Conservation (phyloP, 2,329 filamentous ascomycete species). For the Aspergillus novoparasiticus region DNA sequence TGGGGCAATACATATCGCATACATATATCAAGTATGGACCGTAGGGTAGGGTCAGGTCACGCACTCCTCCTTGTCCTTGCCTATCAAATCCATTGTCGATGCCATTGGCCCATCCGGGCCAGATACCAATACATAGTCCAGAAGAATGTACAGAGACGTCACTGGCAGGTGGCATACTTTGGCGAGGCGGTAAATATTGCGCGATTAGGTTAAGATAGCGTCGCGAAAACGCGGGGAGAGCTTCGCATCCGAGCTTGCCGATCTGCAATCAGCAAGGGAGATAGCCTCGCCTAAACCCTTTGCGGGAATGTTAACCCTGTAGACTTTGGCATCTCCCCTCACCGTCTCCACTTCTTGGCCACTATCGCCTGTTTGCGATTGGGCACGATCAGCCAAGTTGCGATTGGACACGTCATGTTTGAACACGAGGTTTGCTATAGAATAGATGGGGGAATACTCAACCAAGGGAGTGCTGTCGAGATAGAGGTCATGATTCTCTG, state of each 20-base stretch:
- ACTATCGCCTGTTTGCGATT: neutral
- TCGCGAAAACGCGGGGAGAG: neutral
- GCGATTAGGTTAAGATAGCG: neutral
- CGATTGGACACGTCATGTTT: neutral
- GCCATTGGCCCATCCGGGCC: neutral
- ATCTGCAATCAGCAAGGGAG: neutral
- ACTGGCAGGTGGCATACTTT: constrained; percentile 22
- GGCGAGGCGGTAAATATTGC: neutral
- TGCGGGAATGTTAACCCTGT: neutral
- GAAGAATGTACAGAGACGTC: neutral
- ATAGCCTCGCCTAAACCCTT: neutral
- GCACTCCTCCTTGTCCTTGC: neutral
- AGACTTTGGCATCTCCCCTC: neutral
- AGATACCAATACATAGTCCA: neutral
- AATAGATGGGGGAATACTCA: no score
- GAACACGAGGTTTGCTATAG: no score
- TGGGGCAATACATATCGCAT: neutral
- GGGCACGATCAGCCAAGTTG: neutral
- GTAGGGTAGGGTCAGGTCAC: neutral
- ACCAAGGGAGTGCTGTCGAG: no score
- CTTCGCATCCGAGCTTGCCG: neutral
- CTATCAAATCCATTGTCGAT: neutral
- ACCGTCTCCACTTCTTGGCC: neutral
- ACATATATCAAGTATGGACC: neutral
- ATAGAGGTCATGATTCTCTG: no score